Conservation (phyloP, 108 stramenopile genomes). For the Parietichytrium sp. region DNA sequence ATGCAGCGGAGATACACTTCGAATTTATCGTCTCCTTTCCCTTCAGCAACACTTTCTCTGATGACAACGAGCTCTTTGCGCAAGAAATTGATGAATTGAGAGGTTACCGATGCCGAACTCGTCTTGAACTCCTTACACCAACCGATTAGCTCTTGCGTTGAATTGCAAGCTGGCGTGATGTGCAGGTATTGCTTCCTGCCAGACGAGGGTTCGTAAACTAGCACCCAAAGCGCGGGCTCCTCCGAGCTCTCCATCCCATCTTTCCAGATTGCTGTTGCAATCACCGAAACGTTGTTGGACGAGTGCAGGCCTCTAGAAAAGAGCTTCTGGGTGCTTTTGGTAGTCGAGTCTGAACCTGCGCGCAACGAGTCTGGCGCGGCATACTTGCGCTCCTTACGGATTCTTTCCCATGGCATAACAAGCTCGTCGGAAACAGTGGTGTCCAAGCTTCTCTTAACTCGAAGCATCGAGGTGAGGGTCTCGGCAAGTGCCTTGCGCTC, state of each 20-base stretch:
- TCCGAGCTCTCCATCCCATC: not conserved
- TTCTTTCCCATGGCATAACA: not conserved
- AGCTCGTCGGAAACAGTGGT: not conserved
- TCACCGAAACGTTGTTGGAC: not conserved
- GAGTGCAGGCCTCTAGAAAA: conserved; percentile 13
- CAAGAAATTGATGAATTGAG: not conserved
- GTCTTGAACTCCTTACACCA: not conserved
- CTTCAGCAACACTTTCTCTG: not conserved
- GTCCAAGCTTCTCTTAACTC: not conserved
- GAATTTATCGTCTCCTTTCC: not conserved
- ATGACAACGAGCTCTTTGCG: not conserved
- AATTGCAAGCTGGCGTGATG: not conserved
- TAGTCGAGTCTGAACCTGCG: too few species aligned
- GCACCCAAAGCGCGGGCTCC: not conserved
- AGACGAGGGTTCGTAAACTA: not conserved
- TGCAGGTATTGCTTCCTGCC: not conserved
- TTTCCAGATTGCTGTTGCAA: not conserved
- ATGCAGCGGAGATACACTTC: not conserved
- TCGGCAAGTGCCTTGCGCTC: not conserved
- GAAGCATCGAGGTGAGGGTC: not conserved
- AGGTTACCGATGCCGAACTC: not conserved
- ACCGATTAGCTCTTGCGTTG: not conserved
- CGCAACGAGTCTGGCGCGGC: not conserved
- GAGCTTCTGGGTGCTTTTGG: not conserved
- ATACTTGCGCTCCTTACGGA: not conserved